A percentile compares a stretch with the other conserved stretches of the same genome.
Conservation (phyloP, 1,284 basidiomycete genomes). For the Puccinia hordei region DNA sequence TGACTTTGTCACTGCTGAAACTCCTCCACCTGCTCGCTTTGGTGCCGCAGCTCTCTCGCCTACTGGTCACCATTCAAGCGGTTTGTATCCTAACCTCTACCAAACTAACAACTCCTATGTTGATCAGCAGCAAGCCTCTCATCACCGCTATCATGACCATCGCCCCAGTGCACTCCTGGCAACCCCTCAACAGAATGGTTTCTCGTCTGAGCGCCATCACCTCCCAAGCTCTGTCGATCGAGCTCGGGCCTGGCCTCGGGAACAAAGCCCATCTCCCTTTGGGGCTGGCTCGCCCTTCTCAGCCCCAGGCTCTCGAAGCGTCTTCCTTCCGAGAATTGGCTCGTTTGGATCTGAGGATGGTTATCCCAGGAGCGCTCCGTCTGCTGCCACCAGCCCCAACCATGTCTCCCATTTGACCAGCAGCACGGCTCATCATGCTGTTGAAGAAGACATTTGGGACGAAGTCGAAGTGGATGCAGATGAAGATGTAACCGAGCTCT, state of each 20-base stretch:
- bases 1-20: conserved; percentile 64
- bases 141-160: conserved; percentile 54
- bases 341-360: conserved; percentile 55
- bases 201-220: conserved; percentile 36
- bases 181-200: conserved; percentile 21
- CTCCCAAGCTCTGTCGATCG: conserved; percentile 59
- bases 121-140: conserved; percentile 61
- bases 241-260: conserved; percentile 62
- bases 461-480: conserved; percentile 60
- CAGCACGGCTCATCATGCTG: not conserved
- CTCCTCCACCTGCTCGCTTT: conserved; percentile 10
- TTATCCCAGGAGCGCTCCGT: conserved; percentile 52
- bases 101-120: conserved; percentile 59
- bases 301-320: conserved; percentile 67
- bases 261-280: conserved; percentile 48
- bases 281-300: conserved; percentile 67
- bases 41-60: conserved; percentile 46
- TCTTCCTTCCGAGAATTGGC: conserved; percentile 64
- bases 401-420: not conserved
- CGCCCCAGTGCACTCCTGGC: not conserved
- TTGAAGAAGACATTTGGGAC: conserved; percentile 35
- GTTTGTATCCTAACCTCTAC: conserved; percentile 11
- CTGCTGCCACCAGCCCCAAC: conserved; percentile 51
- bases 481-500: conserved; percentile 69
- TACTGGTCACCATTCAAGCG: conserved; percentile 11